Evolutionary conservation across 2,329 filamentous ascomycete species (phyloP), one percentile per base, ranked within the genome.

Genomic region (Elsinoe australis): DNA sequence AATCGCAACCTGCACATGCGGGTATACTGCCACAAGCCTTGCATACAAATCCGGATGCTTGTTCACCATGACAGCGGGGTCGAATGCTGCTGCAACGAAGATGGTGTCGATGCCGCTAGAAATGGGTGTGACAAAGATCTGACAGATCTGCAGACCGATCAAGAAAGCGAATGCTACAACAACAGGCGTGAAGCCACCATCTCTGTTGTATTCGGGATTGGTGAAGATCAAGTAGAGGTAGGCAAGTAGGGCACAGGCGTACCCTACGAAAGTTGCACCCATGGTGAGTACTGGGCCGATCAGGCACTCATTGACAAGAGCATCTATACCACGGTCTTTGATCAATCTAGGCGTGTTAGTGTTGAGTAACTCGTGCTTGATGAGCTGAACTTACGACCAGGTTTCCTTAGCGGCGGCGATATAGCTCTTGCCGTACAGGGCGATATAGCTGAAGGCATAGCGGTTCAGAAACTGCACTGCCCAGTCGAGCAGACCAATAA

Each of bases 371-470:
- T 21, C 29, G 26, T 33, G 42, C 36, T 28, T 41, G 18, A 31
- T 8, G 15, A 12, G 14, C n/a, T 24, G 26, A 29, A 70, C 69
- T 59, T 63, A 76, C 70, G 56, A 79, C 86, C 87, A 94, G 0
- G 87, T 94, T 57, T 87, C 86, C 67, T 94, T 95, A 28, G 89
- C 88, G 0, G 88, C 85, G 1, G 80, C 74, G 48, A 95, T 76
- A 62, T 95, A 96, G 1, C 84, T 70, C 64, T 94, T 94, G 14
- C 90, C 90, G 61, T 95, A 95, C 0, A 95, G 73, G 0, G 90
- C 88, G 60, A 96, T 94, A 61, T 95, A 87, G 22, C 82, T 88
- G 66, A 94, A 95, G 1, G 88, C 88, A 57, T 94, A 95, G 36
- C 50, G 50, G 67, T 96, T 96, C 67, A 95, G 74, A 59, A 95